phyloP scores from a whole-genome alignment of 495 filamentous ascomycete species.

The Penicillium verhagenii region DNA sequence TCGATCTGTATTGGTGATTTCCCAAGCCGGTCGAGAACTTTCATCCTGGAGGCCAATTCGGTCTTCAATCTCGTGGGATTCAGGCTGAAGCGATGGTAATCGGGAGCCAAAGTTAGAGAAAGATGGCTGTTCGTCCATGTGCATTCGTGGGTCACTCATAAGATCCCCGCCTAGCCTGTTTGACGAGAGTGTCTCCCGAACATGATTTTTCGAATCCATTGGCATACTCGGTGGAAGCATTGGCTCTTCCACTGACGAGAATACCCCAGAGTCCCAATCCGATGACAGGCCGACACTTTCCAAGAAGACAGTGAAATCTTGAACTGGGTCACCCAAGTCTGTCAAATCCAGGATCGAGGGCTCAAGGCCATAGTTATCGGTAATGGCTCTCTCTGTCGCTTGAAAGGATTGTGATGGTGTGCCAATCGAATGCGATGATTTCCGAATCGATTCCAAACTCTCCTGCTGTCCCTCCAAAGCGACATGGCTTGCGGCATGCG shows the following conservation, averaged over 20 bases:
- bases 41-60: conserved; percentile 46
- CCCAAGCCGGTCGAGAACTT: conserved; percentile 55
- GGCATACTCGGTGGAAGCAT: conserved; percentile 37
- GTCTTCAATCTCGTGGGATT: conserved; percentile 58
- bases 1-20: conserved; percentile 63
- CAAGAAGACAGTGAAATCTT: conserved; percentile 51
- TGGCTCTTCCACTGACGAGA: conserved; percentile 46
- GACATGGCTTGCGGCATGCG: conserved; percentile 51
- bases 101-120: conserved; percentile 68
- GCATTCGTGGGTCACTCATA: conserved; percentile 36
- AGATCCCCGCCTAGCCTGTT: conserved; percentile 38
- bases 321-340: conserved; percentile 48
- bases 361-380: conserved; percentile 47
- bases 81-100: conserved; percentile 65
- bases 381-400: conserved; percentile 40
- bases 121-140: conserved; percentile 45
- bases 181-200: conserved; percentile 28
- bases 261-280: conserved; percentile 51
- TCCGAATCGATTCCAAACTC: conserved; percentile 43
- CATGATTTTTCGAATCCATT: conserved; percentile 38
- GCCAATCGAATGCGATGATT: conserved; percentile 31
- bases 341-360: conserved; percentile 48
- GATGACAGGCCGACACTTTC: conserved; percentile 52
- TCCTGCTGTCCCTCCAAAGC: conserved; percentile 49
- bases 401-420: conserved; percentile 35